Evolutionary conservation across 176 grass and related monocot species (phyloP).

Genomic region (Themeda triandra): DNA sequence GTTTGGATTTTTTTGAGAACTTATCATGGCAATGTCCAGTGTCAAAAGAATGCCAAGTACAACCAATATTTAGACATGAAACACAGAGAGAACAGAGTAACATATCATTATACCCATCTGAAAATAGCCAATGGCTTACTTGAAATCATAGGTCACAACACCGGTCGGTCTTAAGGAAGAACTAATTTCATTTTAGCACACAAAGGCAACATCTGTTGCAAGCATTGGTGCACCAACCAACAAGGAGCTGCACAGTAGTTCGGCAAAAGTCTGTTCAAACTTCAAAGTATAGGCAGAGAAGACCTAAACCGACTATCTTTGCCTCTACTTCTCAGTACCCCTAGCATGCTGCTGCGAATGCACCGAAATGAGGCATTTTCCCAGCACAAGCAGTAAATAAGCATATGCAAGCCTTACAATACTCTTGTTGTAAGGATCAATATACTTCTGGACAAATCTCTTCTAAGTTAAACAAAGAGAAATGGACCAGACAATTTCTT

Average conservation of each 20-base stretch:
- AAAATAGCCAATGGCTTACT: background rate
- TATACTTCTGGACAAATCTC: conserved; percentile 25
- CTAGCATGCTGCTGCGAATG: background rate
- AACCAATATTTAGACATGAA: background rate
- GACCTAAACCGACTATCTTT: background rate
- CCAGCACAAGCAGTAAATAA: conserved; percentile 31
- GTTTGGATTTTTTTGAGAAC: too few species aligned
- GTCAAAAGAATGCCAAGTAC: too few species aligned
- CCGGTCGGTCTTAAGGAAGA: background rate
- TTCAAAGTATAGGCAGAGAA: background rate
- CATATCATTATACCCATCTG: background rate
- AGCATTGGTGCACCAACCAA: background rate
- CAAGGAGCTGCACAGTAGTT: background rate
- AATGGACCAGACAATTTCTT: too few species aligned
- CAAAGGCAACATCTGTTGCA: background rate
- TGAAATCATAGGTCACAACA: background rate
- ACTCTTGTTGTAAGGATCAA: conserved; percentile 20
- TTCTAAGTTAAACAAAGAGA: background rate
- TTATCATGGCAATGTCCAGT: too few species aligned
- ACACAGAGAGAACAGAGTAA: background rate
- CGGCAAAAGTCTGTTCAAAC: background rate
- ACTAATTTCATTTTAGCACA: background rate
- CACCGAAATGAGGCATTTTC: background rate
- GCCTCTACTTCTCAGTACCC: background rate
- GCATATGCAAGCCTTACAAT: conserved; percentile 23